Percentiles rank a stretch among this genome's conserved stretches.
phyloP scores from a whole-genome alignment of 2,329 filamentous ascomycete genomes.

The Aureobasidium namibiae region DNA sequence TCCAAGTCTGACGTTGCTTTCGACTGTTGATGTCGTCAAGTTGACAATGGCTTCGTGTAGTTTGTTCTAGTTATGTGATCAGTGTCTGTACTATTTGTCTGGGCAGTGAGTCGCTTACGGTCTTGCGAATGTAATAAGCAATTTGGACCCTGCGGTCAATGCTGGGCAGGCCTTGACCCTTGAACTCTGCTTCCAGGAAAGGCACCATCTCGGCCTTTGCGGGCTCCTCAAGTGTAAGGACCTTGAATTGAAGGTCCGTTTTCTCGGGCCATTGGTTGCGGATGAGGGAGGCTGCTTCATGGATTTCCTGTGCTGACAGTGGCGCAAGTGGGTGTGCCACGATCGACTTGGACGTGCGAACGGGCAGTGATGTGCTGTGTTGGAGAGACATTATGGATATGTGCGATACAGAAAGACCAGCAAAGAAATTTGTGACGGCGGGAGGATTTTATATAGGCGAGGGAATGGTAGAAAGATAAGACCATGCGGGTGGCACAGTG shows the following conservation, averaged over 20 bases:
- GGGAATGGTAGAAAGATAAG: background rate
- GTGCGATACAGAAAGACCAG: background rate
- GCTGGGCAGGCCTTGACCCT: conserved; percentile 48
- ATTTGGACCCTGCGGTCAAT: conserved; percentile 47
- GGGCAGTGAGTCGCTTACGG: conserved; percentile 34
- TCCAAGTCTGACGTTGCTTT: conserved; percentile 51
- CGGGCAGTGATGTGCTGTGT: conserved; percentile 16
- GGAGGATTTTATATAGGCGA: background rate
- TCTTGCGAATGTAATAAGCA: conserved; percentile 52
- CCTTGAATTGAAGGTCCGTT: conserved; percentile 55
- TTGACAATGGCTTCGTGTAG: conserved; percentile 54
- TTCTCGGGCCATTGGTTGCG: conserved; percentile 46
- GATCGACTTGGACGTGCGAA: conserved; percentile 19
- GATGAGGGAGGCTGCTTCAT: conserved; percentile 42
- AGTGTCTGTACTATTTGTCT: background rate
- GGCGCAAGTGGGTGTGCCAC: conserved; percentile 51
- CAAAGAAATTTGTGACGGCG: background rate
- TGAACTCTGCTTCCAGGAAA: conserved; percentile 16
- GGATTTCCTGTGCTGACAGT: conserved; percentile 50
- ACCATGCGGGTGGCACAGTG: background rate
- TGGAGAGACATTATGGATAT: conserved; percentile 9
- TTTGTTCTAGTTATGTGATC: conserved; percentile 40
- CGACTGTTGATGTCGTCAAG: conserved; percentile 42
- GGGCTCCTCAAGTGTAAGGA: conserved; percentile 41
- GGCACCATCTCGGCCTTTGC: conserved; percentile 16